phyloP scores from a whole-genome alignment of 176 grass and related monocot species.

The Bolboschoenus planiculmis region DNA sequence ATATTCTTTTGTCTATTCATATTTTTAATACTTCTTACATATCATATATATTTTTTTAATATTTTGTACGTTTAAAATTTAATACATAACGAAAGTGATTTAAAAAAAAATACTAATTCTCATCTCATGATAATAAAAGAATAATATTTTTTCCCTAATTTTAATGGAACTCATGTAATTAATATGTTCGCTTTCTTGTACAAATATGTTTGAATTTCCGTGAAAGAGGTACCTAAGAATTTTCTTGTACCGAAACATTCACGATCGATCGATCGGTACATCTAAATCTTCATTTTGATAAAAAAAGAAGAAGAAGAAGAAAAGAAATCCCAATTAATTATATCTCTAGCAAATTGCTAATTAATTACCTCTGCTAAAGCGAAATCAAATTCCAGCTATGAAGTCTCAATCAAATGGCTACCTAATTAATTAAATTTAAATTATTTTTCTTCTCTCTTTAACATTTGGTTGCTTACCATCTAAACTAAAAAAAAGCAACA shows the following conservation, averaged over 20 bases:
- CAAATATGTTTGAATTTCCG: neutral
- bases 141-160: neutral
- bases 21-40: neutral
- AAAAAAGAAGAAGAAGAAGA: neutral
- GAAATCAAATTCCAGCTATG: neutral
- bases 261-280: neutral
- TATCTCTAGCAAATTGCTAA: neutral
- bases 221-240: neutral
- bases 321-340: neutral
- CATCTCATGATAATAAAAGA: neutral
- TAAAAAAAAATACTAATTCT: neutral
- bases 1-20: neutral
- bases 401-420: conserved; percentile 21
- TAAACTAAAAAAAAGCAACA: conserved; percentile 22
- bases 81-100: neutral
- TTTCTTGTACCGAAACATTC: neutral
- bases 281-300: neutral
- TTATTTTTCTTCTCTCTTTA: conserved; percentile 5
- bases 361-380: neutral
- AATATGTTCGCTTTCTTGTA: neutral
- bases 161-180: neutral
- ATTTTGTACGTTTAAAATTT: neutral
- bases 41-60: neutral
- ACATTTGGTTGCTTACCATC: conserved; percentile 28
- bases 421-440: neutral